Evolutionary conservation across 1,284 basidiomycete species (phyloP).

Genomic region (Tranzscheliella williamsii): DNA sequence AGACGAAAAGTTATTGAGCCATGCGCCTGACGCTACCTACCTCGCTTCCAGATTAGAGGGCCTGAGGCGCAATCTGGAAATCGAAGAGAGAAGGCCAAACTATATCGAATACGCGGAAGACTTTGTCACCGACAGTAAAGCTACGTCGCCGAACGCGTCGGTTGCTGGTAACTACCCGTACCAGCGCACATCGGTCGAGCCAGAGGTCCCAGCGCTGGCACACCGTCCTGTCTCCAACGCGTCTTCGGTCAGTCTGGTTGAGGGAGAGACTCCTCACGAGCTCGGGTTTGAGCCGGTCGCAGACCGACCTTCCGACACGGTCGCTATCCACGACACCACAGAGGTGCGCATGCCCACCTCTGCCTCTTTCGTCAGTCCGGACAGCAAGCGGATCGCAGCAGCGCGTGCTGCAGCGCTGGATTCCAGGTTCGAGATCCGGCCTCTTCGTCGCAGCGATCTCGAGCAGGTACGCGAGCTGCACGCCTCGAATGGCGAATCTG

Average conservation of each 20-base stretch:
- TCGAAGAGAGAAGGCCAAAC: constrained; percentile 27
- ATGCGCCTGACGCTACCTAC: constrained; percentile 52
- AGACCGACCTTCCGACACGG: not conserved
- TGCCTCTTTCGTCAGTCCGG: not conserved
- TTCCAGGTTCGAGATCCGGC: constrained; percentile 46
- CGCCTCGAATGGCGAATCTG: constrained; percentile 51
- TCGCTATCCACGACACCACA: not conserved
- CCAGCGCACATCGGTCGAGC: not conserved
- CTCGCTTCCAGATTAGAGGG: constrained; percentile 50
- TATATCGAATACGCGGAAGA: constrained; percentile 47
- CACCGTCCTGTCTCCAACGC: constrained; percentile 41
- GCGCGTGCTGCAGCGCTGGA: constrained; percentile 49
- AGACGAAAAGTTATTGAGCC: constrained; percentile 48
- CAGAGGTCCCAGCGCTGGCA: constrained; percentile 16
- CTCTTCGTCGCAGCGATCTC: constrained; percentile 43
- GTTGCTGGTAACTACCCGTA: constrained; percentile 4
- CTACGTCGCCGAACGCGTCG: not conserved
- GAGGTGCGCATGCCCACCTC: constrained; percentile 12
- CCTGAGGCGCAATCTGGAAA: constrained; percentile 49
- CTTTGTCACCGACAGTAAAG: constrained; percentile 13
- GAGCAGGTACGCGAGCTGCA: constrained; percentile 56
- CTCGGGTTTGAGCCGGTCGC: constrained; percentile 14
- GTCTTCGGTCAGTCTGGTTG: constrained; percentile 32
- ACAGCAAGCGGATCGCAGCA: constrained; percentile 2
- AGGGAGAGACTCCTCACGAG: constrained; percentile 37